Evolutionary conservation across 495 filamentous ascomycete species (phyloP).

Genomic region (Bryoglossum gracile): DNA sequence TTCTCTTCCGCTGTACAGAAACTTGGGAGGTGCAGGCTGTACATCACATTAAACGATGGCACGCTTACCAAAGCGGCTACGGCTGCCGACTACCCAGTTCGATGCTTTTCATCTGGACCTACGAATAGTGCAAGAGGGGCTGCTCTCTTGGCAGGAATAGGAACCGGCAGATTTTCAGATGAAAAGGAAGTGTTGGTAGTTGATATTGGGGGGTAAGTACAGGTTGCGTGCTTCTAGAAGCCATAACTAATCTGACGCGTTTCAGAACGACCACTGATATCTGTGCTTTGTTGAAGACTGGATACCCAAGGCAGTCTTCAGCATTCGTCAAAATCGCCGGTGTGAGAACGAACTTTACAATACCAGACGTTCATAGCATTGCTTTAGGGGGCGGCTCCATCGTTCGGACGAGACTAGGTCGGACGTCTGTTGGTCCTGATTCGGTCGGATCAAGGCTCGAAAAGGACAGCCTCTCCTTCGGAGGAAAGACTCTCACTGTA

Average conservation of each 20-base stretch:
- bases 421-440: conserved; percentile 36
- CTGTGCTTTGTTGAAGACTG: conserved; percentile 42
- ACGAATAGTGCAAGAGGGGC: conserved; percentile 48
- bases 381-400: conserved; percentile 48
- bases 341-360: conserved; percentile 45
- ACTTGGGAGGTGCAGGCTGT: conserved; percentile 40
- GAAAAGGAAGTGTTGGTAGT: conserved; percentile 36
- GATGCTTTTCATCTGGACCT: conserved; percentile 44
- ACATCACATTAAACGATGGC: conserved; percentile 47
- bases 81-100: conserved; percentile 40
- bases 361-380: conserved; percentile 45
- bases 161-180: conserved; percentile 24
- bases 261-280: conserved; percentile 49
- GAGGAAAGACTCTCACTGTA: conserved; percentile 42
- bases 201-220: conserved; percentile 38
- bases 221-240: not conserved
- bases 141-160: conserved; percentile 31
- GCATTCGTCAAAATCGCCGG: conserved; percentile 44
- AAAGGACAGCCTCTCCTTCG: conserved; percentile 39
- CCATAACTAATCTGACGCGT: conserved; percentile 2
- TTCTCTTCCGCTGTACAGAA: conserved; percentile 37
- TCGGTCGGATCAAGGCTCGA: conserved; percentile 37
- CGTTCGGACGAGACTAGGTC: conserved; percentile 27
- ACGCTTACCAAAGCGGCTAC: conserved; percentile 37
- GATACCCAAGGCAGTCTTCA: conserved; percentile 49